Percentiles rank a stretch among this genome's conserved stretches.
These are phyloP conservation scores for Schizosaccharomyces versatilis DNA, from an alignment of 1,139 yeast genomes.

Conservation along the genomic window DNA sequence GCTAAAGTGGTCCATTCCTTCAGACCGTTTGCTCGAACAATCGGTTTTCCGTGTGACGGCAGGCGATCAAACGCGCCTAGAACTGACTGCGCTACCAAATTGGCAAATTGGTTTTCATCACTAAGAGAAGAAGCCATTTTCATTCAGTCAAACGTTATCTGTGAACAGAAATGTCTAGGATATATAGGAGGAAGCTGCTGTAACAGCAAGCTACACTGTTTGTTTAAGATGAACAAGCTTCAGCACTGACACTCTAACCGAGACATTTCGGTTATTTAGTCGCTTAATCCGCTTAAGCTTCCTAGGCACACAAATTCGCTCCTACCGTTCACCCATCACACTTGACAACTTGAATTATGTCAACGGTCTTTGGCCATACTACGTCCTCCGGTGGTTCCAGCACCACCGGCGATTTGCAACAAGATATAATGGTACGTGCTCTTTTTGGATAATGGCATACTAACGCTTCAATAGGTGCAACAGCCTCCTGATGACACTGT, in stretches of 20 bases:
- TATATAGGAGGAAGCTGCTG: too few relatives aligned
- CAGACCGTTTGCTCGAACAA: slow-evolving; percentile 1
- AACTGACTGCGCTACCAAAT: background rate
- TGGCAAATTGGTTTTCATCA: background rate
- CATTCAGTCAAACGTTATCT: background rate
- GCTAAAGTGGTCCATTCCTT: slow-evolving; percentile 3
- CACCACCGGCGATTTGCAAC: background rate
- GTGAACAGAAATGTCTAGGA: too few relatives aligned
- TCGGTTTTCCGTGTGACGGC: background rate
- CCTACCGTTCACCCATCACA: too few relatives aligned
- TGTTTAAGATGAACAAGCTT: too few relatives aligned
- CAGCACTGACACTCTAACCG: too few relatives aligned
- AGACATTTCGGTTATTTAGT: too few relatives aligned
- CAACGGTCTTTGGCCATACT: background rate
- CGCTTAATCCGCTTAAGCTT: too few relatives aligned
- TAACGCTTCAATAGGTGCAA: slow-evolving; percentile 1
- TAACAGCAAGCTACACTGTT: too few relatives aligned
- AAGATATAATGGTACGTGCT: background rate
- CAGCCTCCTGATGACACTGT: slow-evolving; percentile 76
- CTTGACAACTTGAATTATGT: too few relatives aligned
- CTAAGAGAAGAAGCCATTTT: background rate
- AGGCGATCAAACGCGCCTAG: background rate
- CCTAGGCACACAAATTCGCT: too few relatives aligned
- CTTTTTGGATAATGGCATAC: background rate
- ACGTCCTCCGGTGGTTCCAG: background rate